Base-by-base conservation (phyloP, 441 rosid genomes). In the Erysimum cheiri region DNA sequence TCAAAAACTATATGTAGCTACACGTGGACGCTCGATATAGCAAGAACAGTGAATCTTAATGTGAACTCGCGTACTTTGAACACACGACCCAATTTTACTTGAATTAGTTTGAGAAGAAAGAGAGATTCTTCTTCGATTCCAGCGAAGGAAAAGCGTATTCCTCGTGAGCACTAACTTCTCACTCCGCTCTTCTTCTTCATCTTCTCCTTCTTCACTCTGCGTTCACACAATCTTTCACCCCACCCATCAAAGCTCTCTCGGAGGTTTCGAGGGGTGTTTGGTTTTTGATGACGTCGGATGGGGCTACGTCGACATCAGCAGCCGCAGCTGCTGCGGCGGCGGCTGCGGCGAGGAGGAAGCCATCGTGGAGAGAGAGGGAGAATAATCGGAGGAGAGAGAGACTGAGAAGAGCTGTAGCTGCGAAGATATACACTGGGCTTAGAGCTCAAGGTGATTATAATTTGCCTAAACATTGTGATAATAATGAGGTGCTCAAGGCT, bases 311-410 rank as follows among this genome's bases (percentile, higher is more conserved):
- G 56, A 65, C 85, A 71, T 74, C 84, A 22, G 85, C 87, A 49
- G 88, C 92, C 80, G 64, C 87, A 86, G 82, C 85, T 64, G 86
- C 95, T 79, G 60, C 88, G 76, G 69, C 91, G 84, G 74, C 86
- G 43, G 73, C 84, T 31, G 82, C 85, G 5, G 79, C 82, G n/a
- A 80, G 98, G 85, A 84, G 96, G 86, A 92, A 95, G 79, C 98
- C 98, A 43, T 92, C 99, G 69, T 92, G 91, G 94, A 85, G 88
- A 75, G 99, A 95, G 82, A 85, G 99, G 50, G 99, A 92, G 87
- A 92, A 95, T 55, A 95, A 95, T 76, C 71, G 96, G 82, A 81
- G 99, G 70, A 87, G 99, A 56, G 99, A 95, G 77, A 79, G 98
- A 67, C 70, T 97, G 69, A 80, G 98, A 65, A 85, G 98, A 78